Conservation (phyloP, 495 filamentous ascomycete species). For the Neurospora discreta region DNA sequence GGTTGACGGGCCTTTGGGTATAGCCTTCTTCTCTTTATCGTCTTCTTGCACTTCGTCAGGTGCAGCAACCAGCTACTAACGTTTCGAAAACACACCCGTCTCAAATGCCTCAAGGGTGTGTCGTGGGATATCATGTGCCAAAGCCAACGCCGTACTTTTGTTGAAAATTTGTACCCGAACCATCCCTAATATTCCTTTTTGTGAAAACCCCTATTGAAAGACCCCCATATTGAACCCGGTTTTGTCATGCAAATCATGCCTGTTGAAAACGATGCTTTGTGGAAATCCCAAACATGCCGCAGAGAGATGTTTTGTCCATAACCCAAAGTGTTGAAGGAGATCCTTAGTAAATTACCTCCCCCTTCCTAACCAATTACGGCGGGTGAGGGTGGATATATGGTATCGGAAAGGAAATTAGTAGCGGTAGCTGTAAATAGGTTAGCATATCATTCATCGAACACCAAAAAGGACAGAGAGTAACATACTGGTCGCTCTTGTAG, state of each 20-base stretch:
- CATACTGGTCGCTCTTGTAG: conserved; percentile 80
- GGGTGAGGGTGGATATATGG: conserved; percentile 4
- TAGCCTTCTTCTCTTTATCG: conserved; percentile 3
- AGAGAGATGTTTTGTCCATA: conserved; percentile 12
- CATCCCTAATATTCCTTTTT: conserved; percentile 22
- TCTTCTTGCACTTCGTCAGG: not conserved
- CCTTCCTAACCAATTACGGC: conserved; percentile 6
- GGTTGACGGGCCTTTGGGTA: conserved; percentile 22
- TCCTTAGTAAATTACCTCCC: conserved; percentile 7
- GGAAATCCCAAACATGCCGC: conserved; percentile 15
- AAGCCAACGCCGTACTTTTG: conserved; percentile 44
- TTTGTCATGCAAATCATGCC: conserved; percentile 37
- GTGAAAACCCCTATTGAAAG: conserved; percentile 20
- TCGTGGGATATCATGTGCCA: conserved; percentile 35
- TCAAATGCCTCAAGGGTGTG: not conserved
- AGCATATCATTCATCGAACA: conserved; percentile 11
- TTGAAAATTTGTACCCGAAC: conserved; percentile 42
- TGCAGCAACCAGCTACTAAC: not conserved
- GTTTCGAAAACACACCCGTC: not conserved
- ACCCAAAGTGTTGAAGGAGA: conserved; percentile 18
- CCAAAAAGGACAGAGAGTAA: not conserved
- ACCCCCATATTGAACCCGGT: conserved; percentile 12
- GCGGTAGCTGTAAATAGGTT: conserved; percentile 39
- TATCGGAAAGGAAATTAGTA: conserved; percentile 33
- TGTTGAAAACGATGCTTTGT: conserved; percentile 34